Base-by-base conservation (phyloP, 805 yeast genomes). In the Yarrowia porcina region DNA sequence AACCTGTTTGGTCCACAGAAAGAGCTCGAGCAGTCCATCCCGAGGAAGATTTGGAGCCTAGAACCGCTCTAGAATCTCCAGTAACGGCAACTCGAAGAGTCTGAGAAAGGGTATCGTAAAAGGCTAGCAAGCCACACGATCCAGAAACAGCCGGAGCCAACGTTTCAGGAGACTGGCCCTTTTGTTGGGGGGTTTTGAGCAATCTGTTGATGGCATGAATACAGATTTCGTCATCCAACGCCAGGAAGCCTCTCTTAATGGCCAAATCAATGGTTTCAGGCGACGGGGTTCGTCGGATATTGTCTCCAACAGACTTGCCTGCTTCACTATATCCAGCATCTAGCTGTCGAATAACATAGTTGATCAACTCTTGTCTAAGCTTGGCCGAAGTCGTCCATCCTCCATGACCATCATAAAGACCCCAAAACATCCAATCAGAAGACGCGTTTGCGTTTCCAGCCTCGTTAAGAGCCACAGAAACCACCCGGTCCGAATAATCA, bases 341-440 rank as follows among this genome's bases (percentile, higher is more conserved):
- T 62, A 93, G 78, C 69, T 91, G 96, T 30, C 80, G 78, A 10
- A 91, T 83, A n/a, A 94, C 94, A 67, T 81, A 83, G 63, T 84
- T 83, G 28, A 94, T 84, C 67, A 94, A 78, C 67, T 85, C 85
- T 67, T 90, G 94, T 65, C 96, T 81, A 65, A 94, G 80, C 72
- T 86, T 89, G n/a, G 89, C 82, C 63, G 93, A 85, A 1, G 99
- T 94, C 67, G 89, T 89, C 85, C 96, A 91, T 21, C 99, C 99
- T 3, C 96, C 91, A 74, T 94, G 99, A 12, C 99, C 99, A 74
- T 94, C 99, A 72, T 87, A 93, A 0, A 94, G 84, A 5, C 98
- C 97, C 83, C 96, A 94, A 71, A 94, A 90, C 82, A 89, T 88
- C 88, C 97, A 87, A 73, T 93, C 97, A 10, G 81, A 71, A 6